phyloP scores from a whole-genome alignment of 1,284 basidiomycete species.

The Irpex sp. region DNA sequence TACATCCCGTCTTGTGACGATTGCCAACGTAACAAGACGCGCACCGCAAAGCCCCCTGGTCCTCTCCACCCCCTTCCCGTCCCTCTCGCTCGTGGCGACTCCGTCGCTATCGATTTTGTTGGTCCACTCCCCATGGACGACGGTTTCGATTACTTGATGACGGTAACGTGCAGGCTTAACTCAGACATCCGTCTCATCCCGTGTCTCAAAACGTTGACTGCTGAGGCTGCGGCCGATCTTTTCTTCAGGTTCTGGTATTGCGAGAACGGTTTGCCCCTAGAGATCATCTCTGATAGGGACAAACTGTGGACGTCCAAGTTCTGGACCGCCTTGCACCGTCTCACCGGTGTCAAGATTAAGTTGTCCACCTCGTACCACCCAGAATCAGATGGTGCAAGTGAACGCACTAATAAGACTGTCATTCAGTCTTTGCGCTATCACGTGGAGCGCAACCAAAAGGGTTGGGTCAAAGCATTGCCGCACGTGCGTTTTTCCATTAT shows the following conservation, averaged over 20 bases:
- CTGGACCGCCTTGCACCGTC: conserved; percentile 18
- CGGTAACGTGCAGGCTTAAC: conserved; percentile 10
- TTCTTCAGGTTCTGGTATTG: conserved; percentile 20
- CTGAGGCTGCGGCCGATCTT: conserved; percentile 18
- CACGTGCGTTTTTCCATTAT: conserved; percentile 30
- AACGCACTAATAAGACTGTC: conserved; percentile 18
- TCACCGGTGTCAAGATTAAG: conserved; percentile 17
- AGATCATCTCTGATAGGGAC: conserved; percentile 11
- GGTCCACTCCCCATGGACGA: conserved; percentile 21
- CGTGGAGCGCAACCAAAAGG: conserved; percentile 24
- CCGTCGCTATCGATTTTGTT: conserved; percentile 29
- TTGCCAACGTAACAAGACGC: conserved; percentile 14
- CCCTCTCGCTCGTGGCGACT: conserved; percentile 15
- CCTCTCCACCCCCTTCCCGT: conserved; percentile 18
- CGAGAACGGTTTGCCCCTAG: conserved; percentile 16
- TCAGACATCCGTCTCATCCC: conserved; percentile 20
- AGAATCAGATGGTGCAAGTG: conserved; percentile 16
- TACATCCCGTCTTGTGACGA: conserved; percentile 11
- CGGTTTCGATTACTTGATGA: conserved; percentile 12
- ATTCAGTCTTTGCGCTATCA: conserved; percentile 21
- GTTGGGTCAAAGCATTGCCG: conserved; percentile 28
- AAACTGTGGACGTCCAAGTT: conserved; percentile 19
- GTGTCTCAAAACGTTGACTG: conserved; percentile 17
- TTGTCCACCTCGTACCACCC: conserved; percentile 21
- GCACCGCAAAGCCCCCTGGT: conserved; percentile 5